phyloP scores from a whole-genome alignment of 2,329 filamentous ascomycete genomes.

The Aspergillus proliferans region DNA sequence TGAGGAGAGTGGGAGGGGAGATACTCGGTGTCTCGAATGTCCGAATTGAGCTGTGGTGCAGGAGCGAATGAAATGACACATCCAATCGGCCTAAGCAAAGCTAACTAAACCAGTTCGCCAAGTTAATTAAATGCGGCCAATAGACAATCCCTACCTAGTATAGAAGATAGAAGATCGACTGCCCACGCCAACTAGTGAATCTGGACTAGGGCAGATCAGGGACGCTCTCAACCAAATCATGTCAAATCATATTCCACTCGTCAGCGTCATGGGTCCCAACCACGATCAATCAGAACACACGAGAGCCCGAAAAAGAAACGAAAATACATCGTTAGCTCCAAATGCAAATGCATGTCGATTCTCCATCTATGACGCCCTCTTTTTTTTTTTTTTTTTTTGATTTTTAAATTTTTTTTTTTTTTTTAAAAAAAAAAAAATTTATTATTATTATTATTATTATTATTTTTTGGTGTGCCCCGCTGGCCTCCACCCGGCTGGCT shows the following conservation, averaged over 20 bases:
- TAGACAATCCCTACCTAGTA: neutral
- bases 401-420: neutral
- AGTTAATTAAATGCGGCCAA: neutral
- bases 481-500: neutral
- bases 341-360: neutral
- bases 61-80: neutral
- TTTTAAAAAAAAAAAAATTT: too few species aligned
- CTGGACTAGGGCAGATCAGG: neutral
- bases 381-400: neutral
- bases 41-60: too few species aligned
- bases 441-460: too few species aligned
- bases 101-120: neutral
- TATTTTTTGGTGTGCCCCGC: neutral
- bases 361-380: neutral
- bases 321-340: neutral
- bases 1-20: too few species aligned
- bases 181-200: neutral
- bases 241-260: neutral
- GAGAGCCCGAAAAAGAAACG: neutral
- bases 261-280: neutral
- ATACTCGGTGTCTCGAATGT: too few species aligned
- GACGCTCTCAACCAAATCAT: neutral
- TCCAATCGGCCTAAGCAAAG: neutral
- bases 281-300: neutral
- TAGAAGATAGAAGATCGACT: neutral